Base-by-base conservation (phyloP, 2,329 filamentous ascomycete genomes). In the Calonectria naviculata region DNA sequence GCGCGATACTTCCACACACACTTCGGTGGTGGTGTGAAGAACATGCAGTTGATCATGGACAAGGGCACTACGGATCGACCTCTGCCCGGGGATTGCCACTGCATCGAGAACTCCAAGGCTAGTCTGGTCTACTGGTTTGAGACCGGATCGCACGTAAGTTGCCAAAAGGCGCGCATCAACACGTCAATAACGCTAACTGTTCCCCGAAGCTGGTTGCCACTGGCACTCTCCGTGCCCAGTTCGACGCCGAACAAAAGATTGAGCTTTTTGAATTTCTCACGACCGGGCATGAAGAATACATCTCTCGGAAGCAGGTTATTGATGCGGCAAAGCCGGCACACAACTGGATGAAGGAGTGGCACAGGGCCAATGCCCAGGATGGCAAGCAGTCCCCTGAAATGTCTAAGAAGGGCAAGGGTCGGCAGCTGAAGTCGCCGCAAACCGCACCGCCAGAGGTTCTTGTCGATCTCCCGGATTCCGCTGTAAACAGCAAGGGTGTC, bases 111-210 rank as follows among this genome's bases (percentile, higher is more conserved):
- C 79, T 85, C 86, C 28, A 93, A 91, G 78, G 92, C 95, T 29
- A 97, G 91, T 78, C 90, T 98, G 68, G 93, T 97, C 6, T 97
- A 98, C 81, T 97, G 94, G 90, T 98, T 96, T 79, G 91, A 93
- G 63, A 94, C 93, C 73, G 93, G 93, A 64, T 93, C 93, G 71
- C 95, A 97, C 80, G 94, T 96, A 87, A 83, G 90, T 56, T 42
- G 46, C 21, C 10, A 13, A 9, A n/a, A 21, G 24, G 7, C 44
- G n/a, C 26, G 13, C 49, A 36, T 21, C 34, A 41, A 31, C 10
- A n/a, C 38, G 24, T 26, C 24, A 9, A 21, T 49, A 6, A 38
- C 65, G 56, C 80, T 85, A 67, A 85, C 76, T 61, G 38, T 12
- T 15, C n/a, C 38, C 9, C 36, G 21, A 73, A 96, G 92, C 87